Conservation (phyloP, 2,329 filamentous ascomycete genomes). For the Calonectria pteridis region DNA sequence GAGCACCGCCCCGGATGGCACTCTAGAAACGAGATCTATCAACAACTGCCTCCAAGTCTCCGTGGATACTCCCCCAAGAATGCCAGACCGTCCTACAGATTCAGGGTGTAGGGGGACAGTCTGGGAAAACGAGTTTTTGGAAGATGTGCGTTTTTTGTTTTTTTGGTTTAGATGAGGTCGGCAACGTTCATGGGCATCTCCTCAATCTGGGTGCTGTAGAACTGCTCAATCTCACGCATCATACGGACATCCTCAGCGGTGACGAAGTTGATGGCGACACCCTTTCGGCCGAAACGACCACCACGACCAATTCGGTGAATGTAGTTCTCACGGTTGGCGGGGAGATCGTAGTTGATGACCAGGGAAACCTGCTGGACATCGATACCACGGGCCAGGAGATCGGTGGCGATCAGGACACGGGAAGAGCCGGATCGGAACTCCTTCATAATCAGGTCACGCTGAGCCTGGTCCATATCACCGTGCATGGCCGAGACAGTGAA, state of each 20-base stretch:
- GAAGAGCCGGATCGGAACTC: slow-evolving; percentile 99
- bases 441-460: slow-evolving; percentile 99
- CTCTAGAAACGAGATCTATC: slow-evolving; percentile 58
- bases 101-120: slow-evolving; percentile 37
- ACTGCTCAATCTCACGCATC: slow-evolving; percentile 99
- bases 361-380: slow-evolving; percentile 99
- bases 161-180: slow-evolving; percentile 74
- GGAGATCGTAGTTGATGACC: slow-evolving; percentile 99
- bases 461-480: slow-evolving; percentile 98
- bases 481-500: slow-evolving; percentile 99
- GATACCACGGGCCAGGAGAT: slow-evolving; percentile 98
- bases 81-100: slow-evolving; percentile 45
- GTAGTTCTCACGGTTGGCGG: slow-evolving; percentile 99
- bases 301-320: slow-evolving; percentile 99
- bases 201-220: slow-evolving; percentile 99
- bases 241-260: slow-evolving; percentile 99
- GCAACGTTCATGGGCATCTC: slow-evolving; percentile 99
- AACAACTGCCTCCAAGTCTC: slow-evolving; percentile 53
- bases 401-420: slow-evolving; percentile 97
- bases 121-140: slow-evolving; percentile 40
- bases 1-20: slow-evolving; percentile 43
- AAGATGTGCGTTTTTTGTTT: slow-evolving; percentile 38
- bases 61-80: slow-evolving; percentile 46
- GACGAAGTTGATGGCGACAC: slow-evolving; percentile 99
- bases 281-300: slow-evolving; percentile 99